A percentile compares a stretch with the other conserved stretches of the same genome.
Evolutionary conservation across 1,284 basidiomycete species (phyloP).

Genomic region (Mixia osmundae): DNA sequence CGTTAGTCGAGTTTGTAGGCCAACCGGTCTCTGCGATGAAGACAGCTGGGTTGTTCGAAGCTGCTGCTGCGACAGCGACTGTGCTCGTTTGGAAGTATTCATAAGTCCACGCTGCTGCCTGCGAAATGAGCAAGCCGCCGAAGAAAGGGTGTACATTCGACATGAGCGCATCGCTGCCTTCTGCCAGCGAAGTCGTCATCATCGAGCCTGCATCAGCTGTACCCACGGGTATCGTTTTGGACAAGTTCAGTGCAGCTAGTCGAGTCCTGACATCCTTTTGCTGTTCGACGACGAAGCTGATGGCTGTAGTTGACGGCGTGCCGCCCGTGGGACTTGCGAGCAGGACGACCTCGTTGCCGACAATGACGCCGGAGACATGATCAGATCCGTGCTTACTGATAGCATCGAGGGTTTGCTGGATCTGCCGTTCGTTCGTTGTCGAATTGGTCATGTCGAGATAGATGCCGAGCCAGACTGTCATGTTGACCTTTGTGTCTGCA

Average conservation of each 20-base stretch:
- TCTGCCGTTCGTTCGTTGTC: slow-evolving; percentile 47
- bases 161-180: slow-evolving; percentile 44
- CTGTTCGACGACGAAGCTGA: slow-evolving; percentile 11
- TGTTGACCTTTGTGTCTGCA: slow-evolving; percentile 61
- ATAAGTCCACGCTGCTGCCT: slow-evolving; percentile 43
- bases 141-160: slow-evolving; percentile 59
- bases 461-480: slow-evolving; percentile 66
- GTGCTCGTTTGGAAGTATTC: slow-evolving; percentile 32
- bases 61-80: slow-evolving; percentile 19
- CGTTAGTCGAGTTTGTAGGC: not conserved
- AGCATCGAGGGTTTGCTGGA: slow-evolving; percentile 37
- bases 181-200: slow-evolving; percentile 47
- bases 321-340: slow-evolving; percentile 4
- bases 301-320: slow-evolving; percentile 3
- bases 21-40: slow-evolving; percentile 68
- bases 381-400: slow-evolving; percentile 54
- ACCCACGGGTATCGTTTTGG: slow-evolving; percentile 43
- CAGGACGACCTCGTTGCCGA: slow-evolving; percentile 21
- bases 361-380: slow-evolving; percentile 50
- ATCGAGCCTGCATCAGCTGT: slow-evolving; percentile 71
- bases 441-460: slow-evolving; percentile 28
- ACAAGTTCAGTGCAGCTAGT: slow-evolving; percentile 29
- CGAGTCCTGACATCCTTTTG: slow-evolving; percentile 29
- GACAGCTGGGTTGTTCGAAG: slow-evolving; percentile 35
- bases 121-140: slow-evolving; percentile 38